Evolutionary conservation across 345 rosid species (phyloP).

Genomic region (Rhizophora mangle): DNA sequence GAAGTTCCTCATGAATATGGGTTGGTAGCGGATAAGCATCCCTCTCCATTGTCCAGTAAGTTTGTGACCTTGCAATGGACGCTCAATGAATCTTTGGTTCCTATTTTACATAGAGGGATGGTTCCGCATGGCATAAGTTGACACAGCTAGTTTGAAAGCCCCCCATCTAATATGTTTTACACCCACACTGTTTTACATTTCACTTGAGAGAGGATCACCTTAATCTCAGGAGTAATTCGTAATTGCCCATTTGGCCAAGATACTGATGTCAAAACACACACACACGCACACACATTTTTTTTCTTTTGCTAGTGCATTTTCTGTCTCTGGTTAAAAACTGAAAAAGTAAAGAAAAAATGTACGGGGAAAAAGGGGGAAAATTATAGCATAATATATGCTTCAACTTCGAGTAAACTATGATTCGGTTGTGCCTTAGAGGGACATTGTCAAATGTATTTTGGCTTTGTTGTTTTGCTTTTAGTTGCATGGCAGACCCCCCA

Average conservation of each 20-base stretch:
- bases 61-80: too few species aligned
- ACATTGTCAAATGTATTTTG: constrained; percentile 15
- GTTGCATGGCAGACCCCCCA: not conserved
- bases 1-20: not conserved
- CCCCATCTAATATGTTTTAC: not conserved
- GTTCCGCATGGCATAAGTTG: not conserved
- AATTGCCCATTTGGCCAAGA: not conserved
- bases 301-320: constrained; percentile 5
- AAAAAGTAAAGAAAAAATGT: not conserved
- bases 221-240: too few species aligned
- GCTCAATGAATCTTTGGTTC: too few species aligned
- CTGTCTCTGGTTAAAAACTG: too few species aligned
- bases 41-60: too few species aligned
- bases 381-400: constrained; percentile 13
- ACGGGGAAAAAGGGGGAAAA: not conserved
- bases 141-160: not conserved
- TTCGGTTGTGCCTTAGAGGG: constrained; percentile 10
- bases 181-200: too few species aligned
- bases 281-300: not conserved
- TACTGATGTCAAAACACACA: not conserved
- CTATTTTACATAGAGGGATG: too few species aligned
- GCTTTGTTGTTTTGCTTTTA: not conserved
- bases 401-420: constrained; percentile 13
- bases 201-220: too few species aligned
- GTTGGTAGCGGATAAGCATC: not conserved